These are phyloP conservation scores for Zasmidium cellare DNA, from an alignment of 2,329 filamentous ascomycete genomes.

Conservation along the genomic window DNA sequence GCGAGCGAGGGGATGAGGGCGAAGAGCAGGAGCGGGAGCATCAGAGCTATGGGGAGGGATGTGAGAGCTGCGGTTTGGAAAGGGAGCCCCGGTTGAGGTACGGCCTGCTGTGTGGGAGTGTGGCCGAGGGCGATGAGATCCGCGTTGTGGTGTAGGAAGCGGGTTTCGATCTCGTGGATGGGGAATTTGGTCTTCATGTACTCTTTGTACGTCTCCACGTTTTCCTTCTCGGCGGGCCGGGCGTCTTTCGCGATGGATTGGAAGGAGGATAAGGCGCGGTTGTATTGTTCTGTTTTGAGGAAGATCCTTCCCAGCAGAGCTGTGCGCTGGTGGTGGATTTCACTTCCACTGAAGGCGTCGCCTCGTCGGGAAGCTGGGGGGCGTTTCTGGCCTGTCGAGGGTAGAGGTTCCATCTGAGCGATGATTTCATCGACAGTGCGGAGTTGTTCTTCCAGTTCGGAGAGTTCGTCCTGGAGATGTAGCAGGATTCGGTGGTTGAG, in stretches of 20 bases:
- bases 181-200: constrained; percentile 58
- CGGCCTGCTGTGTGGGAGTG: no score
- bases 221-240: constrained; percentile 49
- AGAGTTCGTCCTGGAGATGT: constrained; percentile 81
- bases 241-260: constrained; percentile 54
- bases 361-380: constrained; percentile 60
- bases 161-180: constrained; percentile 60
- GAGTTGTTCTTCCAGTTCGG: constrained; percentile 77
- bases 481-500: constrained; percentile 81
- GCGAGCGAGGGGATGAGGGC: constrained; percentile 43
- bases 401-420: constrained; percentile 37
- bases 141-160: constrained; percentile 56
- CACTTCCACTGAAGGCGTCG: constrained; percentile 55
- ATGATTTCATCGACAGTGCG: constrained; percentile 65
- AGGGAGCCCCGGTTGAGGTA: neutral
- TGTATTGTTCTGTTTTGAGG: constrained; percentile 67
- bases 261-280: constrained; percentile 62
- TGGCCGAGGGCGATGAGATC: constrained; percentile 52
- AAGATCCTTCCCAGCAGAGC: constrained; percentile 64
- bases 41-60: constrained; percentile 40
- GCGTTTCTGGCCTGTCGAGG: constrained; percentile 21
- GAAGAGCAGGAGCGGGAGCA: constrained; percentile 44
- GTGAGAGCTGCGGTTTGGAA: constrained; percentile 13
- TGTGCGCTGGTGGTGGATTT: constrained; percentile 61
- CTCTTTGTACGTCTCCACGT: constrained; percentile 55